Conservation (phyloP, 257 asterid genomes). For the Rhazya stricta region DNA sequence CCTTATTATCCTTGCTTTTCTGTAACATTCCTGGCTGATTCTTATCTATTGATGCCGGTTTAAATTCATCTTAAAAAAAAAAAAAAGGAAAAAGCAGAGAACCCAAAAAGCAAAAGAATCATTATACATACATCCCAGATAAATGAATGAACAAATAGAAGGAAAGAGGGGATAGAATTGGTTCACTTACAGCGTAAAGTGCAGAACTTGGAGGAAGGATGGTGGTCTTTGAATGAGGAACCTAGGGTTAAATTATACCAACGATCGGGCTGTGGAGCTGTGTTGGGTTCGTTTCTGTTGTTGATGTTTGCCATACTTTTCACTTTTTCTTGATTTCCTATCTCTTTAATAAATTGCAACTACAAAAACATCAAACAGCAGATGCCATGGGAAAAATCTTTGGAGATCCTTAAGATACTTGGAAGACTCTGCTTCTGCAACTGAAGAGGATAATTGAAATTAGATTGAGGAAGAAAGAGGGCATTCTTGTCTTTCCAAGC, state of each 20-base stretch:
- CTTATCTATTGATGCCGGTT: conserved; percentile 96
- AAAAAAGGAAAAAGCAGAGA: not conserved
- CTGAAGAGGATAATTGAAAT: not conserved
- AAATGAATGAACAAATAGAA: not conserved
- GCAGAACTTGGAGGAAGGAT: conserved; percentile 94
- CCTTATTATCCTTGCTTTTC: conserved; percentile 82
- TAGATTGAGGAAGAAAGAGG: not conserved
- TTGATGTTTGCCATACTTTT: conserved; percentile 54
- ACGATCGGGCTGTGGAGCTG: conserved; percentile 80
- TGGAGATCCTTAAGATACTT: not conserved
- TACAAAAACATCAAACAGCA: not conserved
- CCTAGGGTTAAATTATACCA: conserved; percentile 90
- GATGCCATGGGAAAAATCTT: not conserved
- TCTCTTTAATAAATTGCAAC: not conserved
- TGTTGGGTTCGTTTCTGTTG: conserved; percentile 58
- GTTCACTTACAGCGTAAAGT: conserved; percentile 70
- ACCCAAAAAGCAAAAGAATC: not conserved
- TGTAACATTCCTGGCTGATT: conserved; percentile 78
- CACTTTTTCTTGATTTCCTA: not conserved
- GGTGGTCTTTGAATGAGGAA: conserved; percentile 75
- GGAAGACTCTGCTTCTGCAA: not conserved
- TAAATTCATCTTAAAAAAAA: conserved; percentile 68
- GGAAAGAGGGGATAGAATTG: conserved; percentile 2
- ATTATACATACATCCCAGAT: not conserved
- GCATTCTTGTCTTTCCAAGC: not conserved